These are phyloP conservation scores for Ramichloridium luteum DNA, from an alignment of 2,329 filamentous ascomycete species.

Conservation along the genomic window DNA sequence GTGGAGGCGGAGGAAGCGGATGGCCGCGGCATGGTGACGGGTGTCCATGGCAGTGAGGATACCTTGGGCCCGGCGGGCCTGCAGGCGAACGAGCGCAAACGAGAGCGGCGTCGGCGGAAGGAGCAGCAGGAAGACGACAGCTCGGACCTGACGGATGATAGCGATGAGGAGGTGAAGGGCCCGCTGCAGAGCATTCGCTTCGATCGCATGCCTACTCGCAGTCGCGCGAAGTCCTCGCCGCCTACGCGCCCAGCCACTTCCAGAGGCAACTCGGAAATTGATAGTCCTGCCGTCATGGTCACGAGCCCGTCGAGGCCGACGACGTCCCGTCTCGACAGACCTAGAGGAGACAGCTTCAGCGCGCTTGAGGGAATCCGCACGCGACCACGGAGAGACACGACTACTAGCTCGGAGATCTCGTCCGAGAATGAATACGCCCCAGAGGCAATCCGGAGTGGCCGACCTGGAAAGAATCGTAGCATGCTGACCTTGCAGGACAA, in stretches of 20 bases:
- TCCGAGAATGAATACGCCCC: constrained; percentile 62
- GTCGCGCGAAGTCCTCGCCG: constrained; percentile 78
- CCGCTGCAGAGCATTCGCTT: constrained; percentile 89
- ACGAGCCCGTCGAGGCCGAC: constrained; percentile 36
- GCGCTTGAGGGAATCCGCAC: constrained; percentile 52
- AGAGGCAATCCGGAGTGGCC: constrained; percentile 46
- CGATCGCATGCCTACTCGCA: constrained; percentile 82
- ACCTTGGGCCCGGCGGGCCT: constrained; percentile 51
- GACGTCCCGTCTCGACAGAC: constrained; percentile 28
- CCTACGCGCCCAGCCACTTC: constrained; percentile 10
- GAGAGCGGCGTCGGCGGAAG: constrained; percentile 48
- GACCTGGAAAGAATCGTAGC: constrained; percentile 40
- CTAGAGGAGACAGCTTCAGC: constrained; percentile 57
- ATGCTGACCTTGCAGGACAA: constrained; percentile 14
- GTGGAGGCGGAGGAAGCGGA: constrained; percentile 55
- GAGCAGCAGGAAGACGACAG: constrained; percentile 78
- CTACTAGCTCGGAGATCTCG: constrained; percentile 71
- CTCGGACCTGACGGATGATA: constrained; percentile 73
- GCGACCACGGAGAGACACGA: constrained; percentile 60
- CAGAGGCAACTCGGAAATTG: constrained; percentile 7
- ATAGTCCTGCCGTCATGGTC: constrained; percentile 20
- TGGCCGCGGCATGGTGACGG: constrained; percentile 61
- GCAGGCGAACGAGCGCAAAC: constrained; percentile 37
- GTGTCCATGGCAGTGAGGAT: constrained; percentile 50
- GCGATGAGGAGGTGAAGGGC: constrained; percentile 52